These are phyloP conservation scores for Suillus sp. DNA, from an alignment of 768 basidiomycete genomes.

Conservation along the genomic window DNA sequence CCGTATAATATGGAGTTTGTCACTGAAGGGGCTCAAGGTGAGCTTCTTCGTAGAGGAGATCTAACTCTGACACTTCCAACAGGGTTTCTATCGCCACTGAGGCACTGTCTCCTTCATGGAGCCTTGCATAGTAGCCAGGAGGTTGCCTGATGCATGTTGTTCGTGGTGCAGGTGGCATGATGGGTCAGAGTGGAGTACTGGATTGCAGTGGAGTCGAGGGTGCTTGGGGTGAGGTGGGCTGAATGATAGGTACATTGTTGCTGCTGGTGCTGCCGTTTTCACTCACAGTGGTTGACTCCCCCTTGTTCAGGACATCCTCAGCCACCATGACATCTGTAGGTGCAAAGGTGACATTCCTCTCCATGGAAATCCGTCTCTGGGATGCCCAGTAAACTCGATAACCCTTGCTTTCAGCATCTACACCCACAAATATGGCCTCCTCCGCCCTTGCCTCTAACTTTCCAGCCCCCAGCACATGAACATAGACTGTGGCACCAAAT, in stretches of 20 bases:
- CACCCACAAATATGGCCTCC: slow-evolving; percentile 36
- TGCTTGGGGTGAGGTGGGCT: neutral
- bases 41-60: too few relatives aligned
- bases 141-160: too few relatives aligned
- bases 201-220: too few relatives aligned
- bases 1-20: too few relatives aligned
- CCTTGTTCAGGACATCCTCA: slow-evolving; percentile 7
- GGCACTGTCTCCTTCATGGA: too few relatives aligned
- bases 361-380: slow-evolving; percentile 23
- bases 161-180: too few relatives aligned
- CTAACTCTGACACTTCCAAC: too few relatives aligned
- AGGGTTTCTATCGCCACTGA: neutral
- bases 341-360: slow-evolving; percentile 30
- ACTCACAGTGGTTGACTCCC: slow-evolving; percentile 8
- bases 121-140: too few relatives aligned
- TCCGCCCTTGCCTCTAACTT: slow-evolving; percentile 31
- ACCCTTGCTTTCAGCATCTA: slow-evolving; percentile 36
- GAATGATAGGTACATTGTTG: too few relatives aligned
- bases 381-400: slow-evolving; percentile 33
- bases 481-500: slow-evolving; percentile 7
- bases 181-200: too few relatives aligned
- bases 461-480: slow-evolving; percentile 19
- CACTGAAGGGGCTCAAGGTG: too few relatives aligned
- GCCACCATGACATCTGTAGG: neutral
- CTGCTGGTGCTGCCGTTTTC: too few relatives aligned